Conservation (phyloP, 495 filamentous ascomycete species). For the Lasiosphaeria ovina region DNA sequence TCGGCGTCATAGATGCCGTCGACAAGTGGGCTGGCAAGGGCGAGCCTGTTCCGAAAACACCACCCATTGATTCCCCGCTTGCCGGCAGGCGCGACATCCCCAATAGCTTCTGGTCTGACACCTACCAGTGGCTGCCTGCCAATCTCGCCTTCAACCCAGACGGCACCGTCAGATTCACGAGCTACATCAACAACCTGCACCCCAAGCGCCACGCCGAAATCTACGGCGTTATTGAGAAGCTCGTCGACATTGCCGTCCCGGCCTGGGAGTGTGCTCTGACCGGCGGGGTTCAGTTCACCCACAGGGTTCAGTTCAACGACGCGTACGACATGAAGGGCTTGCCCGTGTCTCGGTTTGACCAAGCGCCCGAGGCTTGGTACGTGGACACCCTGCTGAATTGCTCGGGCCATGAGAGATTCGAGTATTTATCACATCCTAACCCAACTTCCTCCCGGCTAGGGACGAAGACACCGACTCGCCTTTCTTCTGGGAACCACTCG, state of each 20-base stretch:
- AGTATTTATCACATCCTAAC: not conserved
- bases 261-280: conserved; percentile 47
- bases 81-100: conserved; percentile 10
- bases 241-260: conserved; percentile 52
- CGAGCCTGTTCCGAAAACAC: conserved; percentile 14
- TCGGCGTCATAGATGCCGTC: conserved; percentile 28
- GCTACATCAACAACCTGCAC: conserved; percentile 68
- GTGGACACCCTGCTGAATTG: not conserved
- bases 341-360: conserved; percentile 1
- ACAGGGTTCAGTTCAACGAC: not conserved
- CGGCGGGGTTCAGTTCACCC: not conserved
- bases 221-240: conserved; percentile 52
- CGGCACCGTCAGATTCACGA: conserved; percentile 62
- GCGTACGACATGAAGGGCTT: not conserved
- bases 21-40: conserved; percentile 33
- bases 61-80: not conserved
- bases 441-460: not conserved
- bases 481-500: not conserved
- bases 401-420: no score
- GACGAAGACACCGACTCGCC: not conserved
- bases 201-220: conserved; percentile 46
- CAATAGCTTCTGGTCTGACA: conserved; percentile 40
- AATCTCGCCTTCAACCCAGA: conserved; percentile 47
- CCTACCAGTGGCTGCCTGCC: conserved; percentile 63
- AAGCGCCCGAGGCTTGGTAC: not conserved